Conservation (phyloP, 1,284 basidiomycete genomes). For the Fomitopsis schrenkii region DNA sequence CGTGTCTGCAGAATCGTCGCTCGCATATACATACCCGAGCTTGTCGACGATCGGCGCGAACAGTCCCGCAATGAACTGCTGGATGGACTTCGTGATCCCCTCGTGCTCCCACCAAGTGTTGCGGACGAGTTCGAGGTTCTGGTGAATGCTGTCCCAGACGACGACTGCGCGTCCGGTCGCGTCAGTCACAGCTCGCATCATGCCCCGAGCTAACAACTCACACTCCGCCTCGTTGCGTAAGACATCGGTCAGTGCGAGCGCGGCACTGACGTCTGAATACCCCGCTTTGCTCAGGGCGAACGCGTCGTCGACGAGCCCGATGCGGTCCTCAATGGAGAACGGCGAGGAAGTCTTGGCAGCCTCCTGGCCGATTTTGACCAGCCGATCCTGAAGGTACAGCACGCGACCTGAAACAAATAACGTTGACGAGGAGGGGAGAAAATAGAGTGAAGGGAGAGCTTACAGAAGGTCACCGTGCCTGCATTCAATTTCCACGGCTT, state of each 20-base stretch:
- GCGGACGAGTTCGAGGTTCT: conserved; percentile 53
- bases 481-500: conserved; percentile 87
- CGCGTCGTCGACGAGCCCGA: conserved; percentile 82
- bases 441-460: conserved; percentile 26
- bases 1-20: conserved; percentile 68
- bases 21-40: conserved; percentile 77
- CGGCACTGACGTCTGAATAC: conserved; percentile 71
- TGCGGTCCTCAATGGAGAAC: conserved; percentile 82
- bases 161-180: conserved; percentile 41
- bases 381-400: conserved; percentile 79
- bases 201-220: conserved; percentile 30
- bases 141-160: conserved; percentile 68
- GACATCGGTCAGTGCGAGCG: conserved; percentile 68
- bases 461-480: conserved; percentile 87
- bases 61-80: conserved; percentile 66
- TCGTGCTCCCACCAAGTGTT: conserved; percentile 86
- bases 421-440: not conserved
- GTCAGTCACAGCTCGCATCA: not conserved
- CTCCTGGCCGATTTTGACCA: conserved; percentile 77
- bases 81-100: conserved; percentile 54
- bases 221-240: conserved; percentile 76
- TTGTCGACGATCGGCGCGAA: conserved; percentile 78
- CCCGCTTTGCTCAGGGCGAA: conserved; percentile 82
- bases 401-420: conserved; percentile 63
- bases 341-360: conserved; percentile 61